Evolutionary conservation across 2,329 filamentous ascomycete species (phyloP).

Genomic region (Penicillium concentricum): DNA sequence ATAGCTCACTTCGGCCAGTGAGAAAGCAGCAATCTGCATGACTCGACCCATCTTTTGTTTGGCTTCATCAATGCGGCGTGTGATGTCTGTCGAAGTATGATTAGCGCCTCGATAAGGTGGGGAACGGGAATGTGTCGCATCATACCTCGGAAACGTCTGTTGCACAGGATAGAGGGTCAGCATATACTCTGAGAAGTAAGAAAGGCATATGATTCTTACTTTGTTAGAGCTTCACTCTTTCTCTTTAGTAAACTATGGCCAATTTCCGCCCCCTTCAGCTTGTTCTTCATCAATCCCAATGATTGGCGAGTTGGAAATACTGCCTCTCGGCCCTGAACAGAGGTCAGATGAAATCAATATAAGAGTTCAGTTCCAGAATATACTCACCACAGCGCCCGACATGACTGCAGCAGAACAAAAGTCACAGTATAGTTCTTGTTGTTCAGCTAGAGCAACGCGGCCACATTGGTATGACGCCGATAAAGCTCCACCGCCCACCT

Average conservation of each 20-base stretch:
- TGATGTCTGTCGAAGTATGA: conserved; percentile 68
- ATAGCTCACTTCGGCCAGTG: conserved; percentile 94
- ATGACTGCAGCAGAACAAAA: conserved; percentile 34
- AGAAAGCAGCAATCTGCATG: conserved; percentile 99
- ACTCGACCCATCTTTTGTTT: conserved; percentile 99
- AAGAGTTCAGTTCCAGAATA: conserved; percentile 8
- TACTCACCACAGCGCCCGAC: conserved; percentile 42
- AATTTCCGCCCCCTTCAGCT: conserved; percentile 89
- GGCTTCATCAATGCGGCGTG: conserved; percentile 93
- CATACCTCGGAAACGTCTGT: conserved; percentile 82
- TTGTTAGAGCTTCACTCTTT: conserved; percentile 97
- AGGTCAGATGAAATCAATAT: conserved; percentile 19
- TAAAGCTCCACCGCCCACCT: conserved; percentile 28
- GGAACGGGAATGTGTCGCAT: conserved; percentile 20
- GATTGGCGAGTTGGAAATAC: conserved; percentile 98
- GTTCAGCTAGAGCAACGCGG: conserved; percentile 16
- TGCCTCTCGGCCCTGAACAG: conserved; percentile 77
- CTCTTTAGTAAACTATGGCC: conserved; percentile 94
- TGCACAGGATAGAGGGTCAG: conserved; percentile 26
- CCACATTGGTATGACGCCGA: conserved; percentile 34
- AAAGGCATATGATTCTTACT: conserved; percentile 57
- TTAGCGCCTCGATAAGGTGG: conserved; percentile 28
- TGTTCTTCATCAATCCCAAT: conserved; percentile 93
- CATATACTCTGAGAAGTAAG: background rate
- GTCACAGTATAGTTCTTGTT: conserved; percentile 27